Evolutionary conservation across 2,329 filamentous ascomycete species (phyloP), one percentile per base, ranked within the genome.

Genomic region (Fusarium sp.): DNA sequence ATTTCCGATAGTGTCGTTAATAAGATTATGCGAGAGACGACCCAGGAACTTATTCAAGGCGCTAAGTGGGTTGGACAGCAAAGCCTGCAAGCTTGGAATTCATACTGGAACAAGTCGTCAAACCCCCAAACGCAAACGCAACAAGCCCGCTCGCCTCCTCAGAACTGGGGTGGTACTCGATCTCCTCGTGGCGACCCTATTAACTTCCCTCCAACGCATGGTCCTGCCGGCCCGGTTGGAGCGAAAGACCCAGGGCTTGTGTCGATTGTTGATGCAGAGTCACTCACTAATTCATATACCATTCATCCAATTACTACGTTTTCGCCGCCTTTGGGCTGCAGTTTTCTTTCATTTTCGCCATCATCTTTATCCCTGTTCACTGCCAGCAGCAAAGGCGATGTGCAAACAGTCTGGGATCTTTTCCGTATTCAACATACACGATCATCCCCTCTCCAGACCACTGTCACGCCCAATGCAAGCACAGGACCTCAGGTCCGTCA

Each of bases 341-440:
- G 93, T 79, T 95, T 93, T 79, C 80, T 96, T 38, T 95, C 93
- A 0, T 93, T 97, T 73, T 91, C 93, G 4, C 93, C 93, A 0
- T 90, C 89, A 12, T 93, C 93, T 0, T 82, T 95, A 33, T 90
- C 90, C 58, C 85, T 97, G 17, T 92, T 96, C 82, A 95, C 93
- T 0, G 92, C 93, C 12, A 96, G 93, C 81, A 92, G 88, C 78
- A 95, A 95, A 80, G 94, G 94, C n/a, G 94, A 97, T 78, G 88
- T 94, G 11, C 92, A 95, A 78, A 93, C 90, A 13, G 90, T 96
- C 2, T 96, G 94, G 94, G 93, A 96, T 80, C 82, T 96, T 65
- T 89, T 94, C 83, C 87, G 88, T 45, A 86, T 90, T 52, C 90
- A 91, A 79, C 84, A 89, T 80, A 90, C 89, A 48, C 91, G 89